Evolutionary conservation across 2,329 filamentous ascomycete species (phyloP).

Genomic region (Claviceps paspali): DNA sequence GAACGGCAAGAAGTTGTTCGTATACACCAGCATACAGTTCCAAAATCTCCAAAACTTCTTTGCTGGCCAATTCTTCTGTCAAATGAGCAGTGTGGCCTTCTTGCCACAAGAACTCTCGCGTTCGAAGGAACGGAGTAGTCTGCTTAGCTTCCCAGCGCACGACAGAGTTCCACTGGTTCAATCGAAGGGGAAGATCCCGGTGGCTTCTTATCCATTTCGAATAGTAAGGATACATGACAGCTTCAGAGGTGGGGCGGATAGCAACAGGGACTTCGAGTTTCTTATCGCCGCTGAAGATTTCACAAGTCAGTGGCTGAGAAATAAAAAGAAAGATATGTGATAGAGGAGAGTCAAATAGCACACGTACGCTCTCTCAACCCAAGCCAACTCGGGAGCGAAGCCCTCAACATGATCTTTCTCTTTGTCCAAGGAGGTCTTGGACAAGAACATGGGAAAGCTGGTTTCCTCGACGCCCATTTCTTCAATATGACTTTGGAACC

Average conservation of each 20-base stretch:
- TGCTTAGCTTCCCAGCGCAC: slow-evolving; percentile 97
- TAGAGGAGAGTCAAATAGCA: not conserved
- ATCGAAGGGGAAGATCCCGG: slow-evolving; percentile 78
- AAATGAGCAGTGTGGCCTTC: slow-evolving; percentile 87
- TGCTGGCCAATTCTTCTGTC: slow-evolving; percentile 62
- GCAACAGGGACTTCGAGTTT: slow-evolving; percentile 71
- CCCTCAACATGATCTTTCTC: slow-evolving; percentile 97
- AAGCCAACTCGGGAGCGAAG: slow-evolving; percentile 87
- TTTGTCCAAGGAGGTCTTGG: slow-evolving; percentile 67
- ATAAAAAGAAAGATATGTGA: not conserved
- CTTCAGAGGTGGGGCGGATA: slow-evolving; percentile 53
- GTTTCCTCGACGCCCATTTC: slow-evolving; percentile 85
- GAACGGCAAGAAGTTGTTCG: slow-evolving; percentile 83
- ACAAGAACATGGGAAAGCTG: slow-evolving; percentile 94
- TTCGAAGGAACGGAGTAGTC: slow-evolving; percentile 70
- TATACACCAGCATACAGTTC: slow-evolving; percentile 88
- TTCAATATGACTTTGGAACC: slow-evolving; percentile 66
- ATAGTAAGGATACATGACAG: slow-evolving; percentile 92
- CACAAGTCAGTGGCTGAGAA: not conserved
- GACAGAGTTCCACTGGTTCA: slow-evolving; percentile 95
- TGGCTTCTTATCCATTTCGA: slow-evolving; percentile 95
- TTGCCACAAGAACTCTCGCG: slow-evolving; percentile 95
- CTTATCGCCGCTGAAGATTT: slow-evolving; percentile 60
- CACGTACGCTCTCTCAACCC: slow-evolving; percentile 68
- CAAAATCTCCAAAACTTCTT: slow-evolving; percentile 84